Evolutionary conservation across 805 yeast genomes (phyloP), one percentile per base, ranked within the genome.

Genomic region (Candida germanica): DNA sequence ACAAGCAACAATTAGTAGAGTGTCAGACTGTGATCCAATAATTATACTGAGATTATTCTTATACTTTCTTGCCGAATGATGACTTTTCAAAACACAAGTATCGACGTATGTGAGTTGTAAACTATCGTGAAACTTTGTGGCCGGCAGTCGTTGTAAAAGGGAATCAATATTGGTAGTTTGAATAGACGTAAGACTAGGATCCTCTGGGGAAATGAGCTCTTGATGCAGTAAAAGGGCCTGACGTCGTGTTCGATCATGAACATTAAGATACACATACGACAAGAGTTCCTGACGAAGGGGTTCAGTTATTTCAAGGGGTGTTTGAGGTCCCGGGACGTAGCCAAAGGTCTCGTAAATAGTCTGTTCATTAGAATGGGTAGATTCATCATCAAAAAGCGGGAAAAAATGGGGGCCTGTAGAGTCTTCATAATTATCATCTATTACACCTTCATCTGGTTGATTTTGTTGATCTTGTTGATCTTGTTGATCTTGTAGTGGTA

Each of bases 21-120:
- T 11, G 39, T 33, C 8, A 20, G 6, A 6, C 6, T 20, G 6
- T 10, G 23, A 20, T 7, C 9, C 10, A 7, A 49, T 40, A 7
- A 31, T 27, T 26, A 51, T 36, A 5, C 64, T 38, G 5, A 69
- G 38, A 46, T 71, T 72, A 34, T 70, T 70, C 42, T 71, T 71
- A 46, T 59, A 71, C 40, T 55, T 59, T 32, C 66, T 50, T 2
- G 64, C 57, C 11, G 42, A 42, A 9, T 51, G 56, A 10, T 61
- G 39, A 5, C 46, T 47, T 8, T 26, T 18, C 15, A 65, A 38
- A 19, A 40, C 47, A 7, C 39, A 39, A 3, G 50, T 38, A 2
- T 59, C 64, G 2, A 52, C 40, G 26, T 50, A 48, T 0, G 41
- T 38, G 9, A 73, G 44, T 12, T 28, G 34, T 21, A 56, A 43